phyloP scores from a whole-genome alignment of 2,329 filamentous ascomycete genomes.

The Dothistroma septosporum region DNA sequence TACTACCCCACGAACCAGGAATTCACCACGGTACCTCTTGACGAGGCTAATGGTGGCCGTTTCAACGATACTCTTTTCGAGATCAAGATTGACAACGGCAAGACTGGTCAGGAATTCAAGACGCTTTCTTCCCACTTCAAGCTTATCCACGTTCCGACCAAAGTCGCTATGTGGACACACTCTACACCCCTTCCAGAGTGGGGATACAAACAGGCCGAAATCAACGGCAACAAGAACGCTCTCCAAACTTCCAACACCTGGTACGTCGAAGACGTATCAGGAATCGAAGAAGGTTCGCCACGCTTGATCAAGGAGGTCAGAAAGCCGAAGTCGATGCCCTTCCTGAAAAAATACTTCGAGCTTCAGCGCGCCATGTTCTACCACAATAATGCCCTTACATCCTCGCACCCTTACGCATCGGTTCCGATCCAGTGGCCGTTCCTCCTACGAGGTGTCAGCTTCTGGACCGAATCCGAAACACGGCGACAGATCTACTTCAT shows the following conservation, averaged over 20 bases:
- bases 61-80: slow-evolving; percentile 91
- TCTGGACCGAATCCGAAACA: slow-evolving; percentile 97
- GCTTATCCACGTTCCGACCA: slow-evolving; percentile 87
- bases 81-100: slow-evolving; percentile 82
- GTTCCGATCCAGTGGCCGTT: slow-evolving; percentile 98
- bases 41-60: slow-evolving; percentile 68
- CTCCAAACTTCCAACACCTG: slow-evolving; percentile 87
- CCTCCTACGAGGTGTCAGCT: slow-evolving; percentile 92
- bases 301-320: slow-evolving; percentile 72
- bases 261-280: slow-evolving; percentile 89
- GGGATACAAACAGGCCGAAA: slow-evolving; percentile 95
- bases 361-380: slow-evolving; percentile 98
- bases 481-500: slow-evolving; percentile 98
- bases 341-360: slow-evolving; percentile 92
- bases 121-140: slow-evolving; percentile 92
- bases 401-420: slow-evolving; percentile 92
- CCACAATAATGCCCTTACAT: slow-evolving; percentile 97
- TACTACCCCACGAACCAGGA: slow-evolving; percentile 98
- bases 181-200: slow-evolving; percentile 92
- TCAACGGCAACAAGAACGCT: slow-evolving; percentile 98
- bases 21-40: slow-evolving; percentile 76
- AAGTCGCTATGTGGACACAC: slow-evolving; percentile 99
- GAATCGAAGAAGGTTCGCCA: slow-evolving; percentile 64
- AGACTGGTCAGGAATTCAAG: slow-evolving; percentile 77
- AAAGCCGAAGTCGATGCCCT: slow-evolving; percentile 78